Percentiles rank a stretch among this genome's conserved stretches.
These are phyloP conservation scores for Leptomonas pyrrhocoris DNA, from an alignment of 208 protist genomes.

Conservation along the genomic window DNA sequence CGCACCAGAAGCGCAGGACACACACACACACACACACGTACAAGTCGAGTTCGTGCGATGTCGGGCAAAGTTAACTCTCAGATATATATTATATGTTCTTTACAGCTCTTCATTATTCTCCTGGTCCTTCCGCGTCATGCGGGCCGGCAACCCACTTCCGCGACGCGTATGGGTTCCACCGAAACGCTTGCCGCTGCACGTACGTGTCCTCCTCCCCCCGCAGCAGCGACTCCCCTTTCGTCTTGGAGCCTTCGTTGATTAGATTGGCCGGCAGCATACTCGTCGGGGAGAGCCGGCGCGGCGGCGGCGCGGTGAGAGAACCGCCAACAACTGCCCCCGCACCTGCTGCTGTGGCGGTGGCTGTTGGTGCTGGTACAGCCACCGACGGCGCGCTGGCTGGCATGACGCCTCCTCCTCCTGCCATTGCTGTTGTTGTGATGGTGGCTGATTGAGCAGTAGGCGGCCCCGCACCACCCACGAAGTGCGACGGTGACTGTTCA, in stretches of 20 bases:
- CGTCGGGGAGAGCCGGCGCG: constrained; percentile 30
- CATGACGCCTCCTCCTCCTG: not conserved
- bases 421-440: not conserved
- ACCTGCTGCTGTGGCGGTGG: not conserved
- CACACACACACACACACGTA: not conserved
- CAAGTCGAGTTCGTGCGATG: too few species aligned
- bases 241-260: constrained; percentile 47
- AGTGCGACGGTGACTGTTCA: not conserved
- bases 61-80: too few species aligned
- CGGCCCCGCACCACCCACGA: not conserved
- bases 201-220: constrained; percentile 33
- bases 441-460: not conserved
- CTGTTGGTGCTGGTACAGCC: too few species aligned
- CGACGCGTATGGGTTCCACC: constrained; percentile 48
- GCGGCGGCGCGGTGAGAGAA: not conserved
- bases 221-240: constrained; percentile 37
- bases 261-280: constrained; percentile 39
- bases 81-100: too few species aligned
- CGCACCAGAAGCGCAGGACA: not conserved
- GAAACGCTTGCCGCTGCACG: constrained; percentile 39
- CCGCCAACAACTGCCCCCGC: not conserved
- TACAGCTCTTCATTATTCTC: not conserved
- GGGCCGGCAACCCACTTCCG: constrained; percentile 25
- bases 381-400: not conserved
- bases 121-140: not conserved